A percentile compares a stretch with the other conserved stretches of the same genome.
These are phyloP conservation scores for Persicaria tinctoria DNA, from an alignment of 148 eudicot species.

Conservation along the genomic window DNA sequence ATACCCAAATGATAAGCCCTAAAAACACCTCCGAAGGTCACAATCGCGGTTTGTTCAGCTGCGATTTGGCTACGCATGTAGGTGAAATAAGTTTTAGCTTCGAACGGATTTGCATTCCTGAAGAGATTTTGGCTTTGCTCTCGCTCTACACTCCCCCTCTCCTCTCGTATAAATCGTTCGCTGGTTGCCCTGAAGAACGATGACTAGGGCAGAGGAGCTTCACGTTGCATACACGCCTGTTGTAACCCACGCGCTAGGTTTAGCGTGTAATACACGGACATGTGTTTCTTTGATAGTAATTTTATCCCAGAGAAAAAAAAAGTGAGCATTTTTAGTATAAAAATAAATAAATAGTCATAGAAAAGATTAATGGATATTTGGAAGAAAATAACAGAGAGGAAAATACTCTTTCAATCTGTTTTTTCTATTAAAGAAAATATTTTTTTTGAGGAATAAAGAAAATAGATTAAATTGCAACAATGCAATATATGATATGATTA, in stretches of 20 bases:
- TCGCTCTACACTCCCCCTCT: conserved; percentile 14
- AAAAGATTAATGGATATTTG: too few relatives aligned
- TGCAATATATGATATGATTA: too few relatives aligned
- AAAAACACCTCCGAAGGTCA: conserved; percentile 14
- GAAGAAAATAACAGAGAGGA: too few relatives aligned
- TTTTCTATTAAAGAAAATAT: too few relatives aligned
- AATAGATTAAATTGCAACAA: too few relatives aligned
- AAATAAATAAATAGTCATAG: too few relatives aligned
- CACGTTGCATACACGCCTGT: conserved; percentile 5
- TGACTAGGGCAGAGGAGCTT: conserved; percentile 39
- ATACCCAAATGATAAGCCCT: conserved; percentile 27
- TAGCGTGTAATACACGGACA: background rate
- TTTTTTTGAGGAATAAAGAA: too few relatives aligned
- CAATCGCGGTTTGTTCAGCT: background rate
- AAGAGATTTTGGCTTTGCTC: conserved; percentile 14
- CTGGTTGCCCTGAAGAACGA: conserved; percentile 17
- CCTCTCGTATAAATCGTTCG: conserved; percentile 14
- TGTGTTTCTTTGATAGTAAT: background rate
- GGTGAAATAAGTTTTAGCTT: background rate
- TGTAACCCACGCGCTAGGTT: conserved; percentile 4
- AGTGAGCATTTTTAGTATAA: too few relatives aligned
- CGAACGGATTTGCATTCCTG: conserved; percentile 1
- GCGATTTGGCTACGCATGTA: background rate
- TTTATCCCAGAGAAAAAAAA: too few relatives aligned
- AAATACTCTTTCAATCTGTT: too few relatives aligned